Evolutionary conservation across 2,329 filamentous ascomycete species (phyloP).

Genomic region (Raffaelea ambrosiae): DNA sequence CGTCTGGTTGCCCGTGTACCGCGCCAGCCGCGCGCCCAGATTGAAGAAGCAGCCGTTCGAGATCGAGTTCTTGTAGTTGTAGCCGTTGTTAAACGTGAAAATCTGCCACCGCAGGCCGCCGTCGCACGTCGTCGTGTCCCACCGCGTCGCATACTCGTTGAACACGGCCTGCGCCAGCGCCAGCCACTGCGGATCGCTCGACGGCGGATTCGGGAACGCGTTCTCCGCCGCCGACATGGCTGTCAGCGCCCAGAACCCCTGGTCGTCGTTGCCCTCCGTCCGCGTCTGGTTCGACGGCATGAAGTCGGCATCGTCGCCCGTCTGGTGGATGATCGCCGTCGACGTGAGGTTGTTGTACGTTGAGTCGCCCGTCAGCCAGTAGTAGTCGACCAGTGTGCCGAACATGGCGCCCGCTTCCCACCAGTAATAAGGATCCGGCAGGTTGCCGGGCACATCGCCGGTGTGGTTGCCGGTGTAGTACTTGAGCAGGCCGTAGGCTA

Average conservation of each 20-base stretch:
- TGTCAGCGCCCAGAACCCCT: conserved; percentile 80
- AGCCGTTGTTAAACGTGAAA: conserved; percentile 66
- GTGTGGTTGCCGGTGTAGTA: conserved; percentile 51
- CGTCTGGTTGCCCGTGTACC: conserved; percentile 70
- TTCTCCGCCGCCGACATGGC: conserved; percentile 72
- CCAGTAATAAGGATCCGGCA: conserved; percentile 57
- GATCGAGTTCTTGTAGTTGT: conserved; percentile 60
- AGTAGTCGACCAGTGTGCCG: conserved; percentile 63
- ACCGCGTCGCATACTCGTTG: conserved; percentile 65
- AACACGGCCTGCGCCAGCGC: conserved; percentile 71
- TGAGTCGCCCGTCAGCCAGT: conserved; percentile 58
- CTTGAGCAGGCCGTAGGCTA: conserved; percentile 28
- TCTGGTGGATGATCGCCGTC: conserved; percentile 53
- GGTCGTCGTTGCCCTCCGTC: conserved; percentile 62
- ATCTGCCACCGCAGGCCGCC: conserved; percentile 85
- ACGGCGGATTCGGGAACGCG: conserved; percentile 60
- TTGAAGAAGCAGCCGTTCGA: conserved; percentile 65
- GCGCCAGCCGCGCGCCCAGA: conserved; percentile 60
- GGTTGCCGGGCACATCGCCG: conserved; percentile 47
- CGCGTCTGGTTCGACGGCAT: conserved; percentile 60
- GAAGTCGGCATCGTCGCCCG: conserved; percentile 49
- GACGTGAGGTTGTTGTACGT: conserved; percentile 53
- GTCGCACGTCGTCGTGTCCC: conserved; percentile 57
- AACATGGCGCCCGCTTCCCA: conserved; percentile 70
- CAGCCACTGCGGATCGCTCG: conserved; percentile 63